Evolutionary conservation across 192 early-diverging fungal species (phyloP).

Genomic region (Podila epigama): DNA sequence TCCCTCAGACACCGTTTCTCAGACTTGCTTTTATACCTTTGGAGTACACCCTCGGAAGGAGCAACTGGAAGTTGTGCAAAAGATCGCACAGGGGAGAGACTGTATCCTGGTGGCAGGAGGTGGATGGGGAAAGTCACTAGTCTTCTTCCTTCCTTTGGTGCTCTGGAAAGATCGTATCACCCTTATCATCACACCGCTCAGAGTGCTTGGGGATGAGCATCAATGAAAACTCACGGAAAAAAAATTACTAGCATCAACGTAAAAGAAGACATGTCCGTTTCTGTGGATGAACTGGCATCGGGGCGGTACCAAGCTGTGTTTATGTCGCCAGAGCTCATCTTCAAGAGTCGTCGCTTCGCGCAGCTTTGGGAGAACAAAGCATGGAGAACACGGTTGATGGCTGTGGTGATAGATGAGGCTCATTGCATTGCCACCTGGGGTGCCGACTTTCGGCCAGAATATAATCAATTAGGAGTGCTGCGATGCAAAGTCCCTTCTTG

Average conservation of each 20-base stretch:
- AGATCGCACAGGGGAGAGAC: conserved; percentile 1
- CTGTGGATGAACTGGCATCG: neutral
- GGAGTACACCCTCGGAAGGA: neutral
- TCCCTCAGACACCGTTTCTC: neutral
- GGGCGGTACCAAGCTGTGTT: conserved; percentile 16
- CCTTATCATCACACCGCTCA: conserved; percentile 6
- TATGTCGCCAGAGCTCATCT: conserved; percentile 24
- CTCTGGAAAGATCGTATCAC: conserved; percentile 1
- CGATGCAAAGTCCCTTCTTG: neutral
- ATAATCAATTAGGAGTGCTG: neutral
- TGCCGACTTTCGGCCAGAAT: neutral
- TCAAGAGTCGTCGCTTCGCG: conserved; percentile 2
- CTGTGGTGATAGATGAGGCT: conserved; percentile 23
- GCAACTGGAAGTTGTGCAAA: conserved; percentile 10
- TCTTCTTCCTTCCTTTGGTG: conserved; percentile 7
- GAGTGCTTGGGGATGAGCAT: conserved; percentile 2
- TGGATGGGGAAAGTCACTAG: conserved; percentile 15
- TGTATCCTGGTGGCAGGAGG: conserved; percentile 20
- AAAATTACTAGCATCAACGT: neutral
- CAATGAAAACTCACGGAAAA: neutral
- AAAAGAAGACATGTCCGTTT: neutral
- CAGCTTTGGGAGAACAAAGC: conserved; percentile 1
- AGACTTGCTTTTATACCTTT: neutral
- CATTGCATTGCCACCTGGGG: conserved; percentile 14
- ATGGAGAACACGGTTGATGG: conserved; percentile 4